Evolutionary conservation across 2,329 filamentous ascomycete species (phyloP).

Genomic region (Curvularia eragrostidis): DNA sequence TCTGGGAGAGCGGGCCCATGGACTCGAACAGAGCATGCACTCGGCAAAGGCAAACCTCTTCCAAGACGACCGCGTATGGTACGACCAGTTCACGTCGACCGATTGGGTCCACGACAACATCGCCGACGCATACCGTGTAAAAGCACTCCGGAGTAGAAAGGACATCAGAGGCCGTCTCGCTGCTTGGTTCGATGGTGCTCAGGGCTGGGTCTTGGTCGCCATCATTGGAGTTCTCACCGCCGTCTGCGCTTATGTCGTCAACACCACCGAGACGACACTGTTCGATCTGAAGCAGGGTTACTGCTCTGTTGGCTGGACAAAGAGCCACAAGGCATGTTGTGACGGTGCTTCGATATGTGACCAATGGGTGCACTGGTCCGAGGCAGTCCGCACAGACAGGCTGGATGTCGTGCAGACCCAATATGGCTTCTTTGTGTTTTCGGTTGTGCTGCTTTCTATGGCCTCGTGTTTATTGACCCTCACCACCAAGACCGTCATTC

Average conservation of each 20-base stretch:
- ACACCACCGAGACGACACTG: slow-evolving; percentile 81
- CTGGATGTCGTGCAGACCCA: slow-evolving; percentile 69
- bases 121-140: slow-evolving; percentile 87
- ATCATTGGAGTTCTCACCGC: slow-evolving; percentile 88
- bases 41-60: slow-evolving; percentile 72
- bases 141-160: slow-evolving; percentile 79
- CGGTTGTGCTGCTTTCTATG: slow-evolving; percentile 73
- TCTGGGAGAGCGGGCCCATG: slow-evolving; percentile 60
- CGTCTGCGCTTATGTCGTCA: slow-evolving; percentile 83
- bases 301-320: slow-evolving; percentile 73
- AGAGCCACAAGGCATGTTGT: slow-evolving; percentile 73
- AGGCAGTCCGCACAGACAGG: slow-evolving; percentile 60
- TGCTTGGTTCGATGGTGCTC: slow-evolving; percentile 81
- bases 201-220: slow-evolving; percentile 94
- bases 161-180: slow-evolving; percentile 82
- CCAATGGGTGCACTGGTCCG: slow-evolving; percentile 70
- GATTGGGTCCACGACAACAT: slow-evolving; percentile 99
- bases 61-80: slow-evolving; percentile 91
- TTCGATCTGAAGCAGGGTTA: slow-evolving; percentile 94
- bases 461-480: slow-evolving; percentile 81
- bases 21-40: slow-evolving; percentile 59
- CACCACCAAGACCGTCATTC: slow-evolving; percentile 91
- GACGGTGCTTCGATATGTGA: slow-evolving; percentile 61
- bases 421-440: slow-evolving; percentile 75
- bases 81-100: slow-evolving; percentile 96